Evolutionary conservation across 768 basidiomycete species (phyloP).

Genomic region (Xerocomus brunneocitrinus): DNA sequence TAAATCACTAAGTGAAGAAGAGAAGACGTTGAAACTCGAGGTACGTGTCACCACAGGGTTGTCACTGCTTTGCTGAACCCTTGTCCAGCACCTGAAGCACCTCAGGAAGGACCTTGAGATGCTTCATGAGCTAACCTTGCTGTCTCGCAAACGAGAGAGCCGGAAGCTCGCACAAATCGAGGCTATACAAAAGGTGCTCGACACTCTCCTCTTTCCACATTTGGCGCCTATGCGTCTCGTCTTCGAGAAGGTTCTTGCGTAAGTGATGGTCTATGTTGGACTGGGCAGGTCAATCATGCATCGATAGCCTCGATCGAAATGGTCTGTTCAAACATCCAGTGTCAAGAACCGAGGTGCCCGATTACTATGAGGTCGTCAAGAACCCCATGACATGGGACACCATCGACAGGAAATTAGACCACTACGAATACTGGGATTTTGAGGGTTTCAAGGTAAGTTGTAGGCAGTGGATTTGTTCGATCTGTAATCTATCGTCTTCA

Average conservation of each 20-base stretch:
- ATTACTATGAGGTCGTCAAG: constrained; percentile 85
- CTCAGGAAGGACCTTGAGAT: constrained; percentile 75
- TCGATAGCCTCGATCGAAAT: constrained; percentile 61
- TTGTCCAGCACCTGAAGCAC: constrained; percentile 47
- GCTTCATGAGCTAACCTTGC: constrained; percentile 60
- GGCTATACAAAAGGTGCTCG: constrained; percentile 62
- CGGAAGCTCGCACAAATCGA: constrained; percentile 71
- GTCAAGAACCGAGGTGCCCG: constrained; percentile 70
- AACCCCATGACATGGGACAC: constrained; percentile 85
- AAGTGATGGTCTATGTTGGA: constrained; percentile 23
- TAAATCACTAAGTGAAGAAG: constrained; percentile 71
- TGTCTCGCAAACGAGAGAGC: constrained; percentile 73
- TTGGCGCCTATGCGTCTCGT: constrained; percentile 54
- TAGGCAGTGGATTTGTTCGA: background rate
- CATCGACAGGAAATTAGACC: constrained; percentile 79
- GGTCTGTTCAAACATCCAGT: constrained; percentile 84
- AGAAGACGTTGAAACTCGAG: constrained; percentile 77
- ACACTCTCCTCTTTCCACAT: constrained; percentile 61
- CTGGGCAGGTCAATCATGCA: constrained; percentile 5
- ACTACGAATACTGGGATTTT: constrained; percentile 77
- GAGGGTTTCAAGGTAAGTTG: constrained; percentile 61
- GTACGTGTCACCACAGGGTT: constrained; percentile 38
- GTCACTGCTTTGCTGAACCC: background rate
- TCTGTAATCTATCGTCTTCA: constrained; percentile 24
- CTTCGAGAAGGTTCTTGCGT: constrained; percentile 72